A percentile compares a stretch with the other conserved stretches of the same genome.
Evolutionary conservation across 2,329 filamentous ascomycete genomes (phyloP).

Genomic region (Pseudocercospora fuligena): DNA sequence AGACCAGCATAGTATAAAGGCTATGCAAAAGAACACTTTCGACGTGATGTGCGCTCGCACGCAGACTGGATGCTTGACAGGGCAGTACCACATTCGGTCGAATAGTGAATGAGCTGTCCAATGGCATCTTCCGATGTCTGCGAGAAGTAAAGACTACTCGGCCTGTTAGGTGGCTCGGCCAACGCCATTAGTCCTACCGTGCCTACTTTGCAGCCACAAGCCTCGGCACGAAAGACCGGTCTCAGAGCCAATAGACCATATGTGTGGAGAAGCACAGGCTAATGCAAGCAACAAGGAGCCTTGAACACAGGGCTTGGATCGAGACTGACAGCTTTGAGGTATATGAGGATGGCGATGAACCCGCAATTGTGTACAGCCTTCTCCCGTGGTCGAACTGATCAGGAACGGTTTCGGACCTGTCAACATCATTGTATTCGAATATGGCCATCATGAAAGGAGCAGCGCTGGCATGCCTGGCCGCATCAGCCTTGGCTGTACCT

Average conservation of each 20-base stretch:
- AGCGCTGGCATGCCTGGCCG: conserved; percentile 18
- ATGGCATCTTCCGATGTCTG: background rate
- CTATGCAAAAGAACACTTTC: background rate
- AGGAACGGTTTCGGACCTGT: background rate
- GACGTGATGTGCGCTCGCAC: background rate
- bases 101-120: background rate
- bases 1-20: background rate
- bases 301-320: background rate
- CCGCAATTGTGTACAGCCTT: background rate
- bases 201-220: background rate
- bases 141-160: background rate
- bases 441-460: conserved; percentile 16
- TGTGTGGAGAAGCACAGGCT: conserved; percentile 2
- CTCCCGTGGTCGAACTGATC: background rate
- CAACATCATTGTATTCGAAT: background rate
- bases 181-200: no score
- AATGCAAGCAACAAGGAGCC: conserved; percentile 1
- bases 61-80: background rate
- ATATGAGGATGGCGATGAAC: background rate
- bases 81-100: background rate
- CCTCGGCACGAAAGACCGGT: background rate
- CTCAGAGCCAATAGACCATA: background rate
- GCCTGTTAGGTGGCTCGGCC: background rate
- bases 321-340: background rate
- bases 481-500: conserved; percentile 24